A percentile compares a stretch with the other conserved stretches of the same genome.
Evolutionary conservation across 106 monocot species (phyloP).

Genomic region (Dactylorhiza incarnata): DNA sequence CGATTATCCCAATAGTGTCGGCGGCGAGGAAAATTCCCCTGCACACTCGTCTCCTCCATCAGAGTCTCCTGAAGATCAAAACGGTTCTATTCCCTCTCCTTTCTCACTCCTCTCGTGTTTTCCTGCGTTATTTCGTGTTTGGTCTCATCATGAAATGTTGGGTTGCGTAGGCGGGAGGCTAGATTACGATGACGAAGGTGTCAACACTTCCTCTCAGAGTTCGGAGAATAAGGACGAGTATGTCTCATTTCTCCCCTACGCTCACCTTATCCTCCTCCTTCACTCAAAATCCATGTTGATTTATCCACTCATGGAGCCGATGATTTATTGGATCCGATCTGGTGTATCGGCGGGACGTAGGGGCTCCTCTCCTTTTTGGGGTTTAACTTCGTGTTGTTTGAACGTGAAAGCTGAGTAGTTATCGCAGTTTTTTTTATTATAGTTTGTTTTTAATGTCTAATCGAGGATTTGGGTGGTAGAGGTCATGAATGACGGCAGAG

Average conservation of each 20-base stretch:
- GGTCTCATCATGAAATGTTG: not conserved
- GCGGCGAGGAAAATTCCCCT: not conserved
- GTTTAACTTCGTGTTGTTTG: not conserved
- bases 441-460: not conserved
- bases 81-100: too few relatives aligned
- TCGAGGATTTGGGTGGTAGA: not conserved
- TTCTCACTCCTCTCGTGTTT: not conserved
- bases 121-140: not conserved
- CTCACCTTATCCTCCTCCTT: not conserved
- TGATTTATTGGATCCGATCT: not conserved
- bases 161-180: not conserved
- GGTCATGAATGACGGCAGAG: not conserved
- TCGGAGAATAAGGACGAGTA: conserved; percentile 10
- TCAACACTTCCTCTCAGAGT: conserved; percentile 7
- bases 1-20: not conserved
- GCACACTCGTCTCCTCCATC: not conserved
- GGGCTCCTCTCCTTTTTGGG: not conserved
- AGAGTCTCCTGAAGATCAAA: conserved; percentile 1
- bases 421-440: not conserved
- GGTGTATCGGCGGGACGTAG: not conserved
- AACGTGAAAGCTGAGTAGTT: not conserved
- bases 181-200: conserved; percentile 15
- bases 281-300: not conserved
- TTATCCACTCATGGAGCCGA: not conserved
- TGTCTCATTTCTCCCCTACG: not conserved